phyloP scores from a whole-genome alignment of 441 rosid species.

The Biscutella laevigata region DNA sequence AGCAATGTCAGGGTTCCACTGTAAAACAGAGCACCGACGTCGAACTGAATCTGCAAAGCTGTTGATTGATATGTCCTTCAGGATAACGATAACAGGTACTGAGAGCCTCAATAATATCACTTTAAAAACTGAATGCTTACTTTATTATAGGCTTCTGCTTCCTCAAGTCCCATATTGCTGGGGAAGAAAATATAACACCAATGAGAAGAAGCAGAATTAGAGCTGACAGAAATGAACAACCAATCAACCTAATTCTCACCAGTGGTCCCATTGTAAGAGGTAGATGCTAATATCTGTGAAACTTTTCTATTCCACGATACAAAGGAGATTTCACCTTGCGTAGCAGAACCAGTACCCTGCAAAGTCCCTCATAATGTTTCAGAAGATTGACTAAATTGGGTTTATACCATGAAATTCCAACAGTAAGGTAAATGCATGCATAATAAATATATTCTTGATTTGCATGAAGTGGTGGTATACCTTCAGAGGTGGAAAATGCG shows the following conservation, averaged over 20 bases:
- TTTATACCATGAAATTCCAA: background rate
- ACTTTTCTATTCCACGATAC: slow-evolving; percentile 96
- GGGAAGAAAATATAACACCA: background rate
- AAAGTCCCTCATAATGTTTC: slow-evolving; percentile 15
- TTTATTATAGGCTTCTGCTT: slow-evolving; percentile 93
- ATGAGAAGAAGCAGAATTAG: slow-evolving; percentile 6
- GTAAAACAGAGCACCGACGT: slow-evolving; percentile 94
- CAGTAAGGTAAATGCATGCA: background rate
- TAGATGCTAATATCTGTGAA: slow-evolving; percentile 86
- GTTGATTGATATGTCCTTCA: slow-evolving; percentile 29
- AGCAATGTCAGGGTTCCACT: slow-evolving; percentile 98
- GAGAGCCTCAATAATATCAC: background rate
- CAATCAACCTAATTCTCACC: slow-evolving; percentile 44
- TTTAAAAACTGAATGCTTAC: slow-evolving; percentile 33
- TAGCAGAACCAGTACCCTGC: slow-evolving; percentile 88
- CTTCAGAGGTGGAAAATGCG: slow-evolving; percentile 83
- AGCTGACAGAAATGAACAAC: background rate
- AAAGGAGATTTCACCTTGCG: slow-evolving; percentile 96
- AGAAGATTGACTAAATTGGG: background rate
- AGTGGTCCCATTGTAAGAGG: slow-evolving; percentile 87
- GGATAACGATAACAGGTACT: slow-evolving; percentile 9
- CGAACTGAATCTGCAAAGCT: slow-evolving; percentile 85
- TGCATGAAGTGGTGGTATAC: slow-evolving; percentile 27
- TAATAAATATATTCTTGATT: background rate
- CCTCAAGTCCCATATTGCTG: slow-evolving; percentile 97